Conservation (phyloP, 2,329 filamentous ascomycete species). For the Sphaerulina musiva region DNA sequence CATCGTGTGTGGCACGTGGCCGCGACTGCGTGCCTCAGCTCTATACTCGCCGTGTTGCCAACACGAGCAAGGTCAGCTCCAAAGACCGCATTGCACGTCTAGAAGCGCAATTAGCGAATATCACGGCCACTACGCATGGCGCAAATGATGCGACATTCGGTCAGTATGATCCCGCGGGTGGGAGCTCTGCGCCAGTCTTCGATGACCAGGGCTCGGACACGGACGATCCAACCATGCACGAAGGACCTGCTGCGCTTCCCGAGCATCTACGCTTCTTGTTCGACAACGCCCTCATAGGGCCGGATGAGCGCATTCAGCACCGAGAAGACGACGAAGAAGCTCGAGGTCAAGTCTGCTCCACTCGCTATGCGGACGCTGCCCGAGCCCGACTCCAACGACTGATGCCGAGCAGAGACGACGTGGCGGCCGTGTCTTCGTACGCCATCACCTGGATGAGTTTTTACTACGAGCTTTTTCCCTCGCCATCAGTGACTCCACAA, state of each 20-base stretch:
- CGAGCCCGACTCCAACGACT: constrained; percentile 21
- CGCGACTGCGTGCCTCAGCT: constrained; percentile 15
- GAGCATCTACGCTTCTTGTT: constrained; percentile 30
- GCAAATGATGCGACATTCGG: not conserved
- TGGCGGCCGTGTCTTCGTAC: constrained; percentile 20
- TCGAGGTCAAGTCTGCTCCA: constrained; percentile 10
- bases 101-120: constrained; percentile 16
- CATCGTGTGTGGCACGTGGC: constrained; percentile 4
- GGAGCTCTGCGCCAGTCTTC: not conserved
- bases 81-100: constrained; percentile 17
- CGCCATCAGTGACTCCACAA: constrained; percentile 17
- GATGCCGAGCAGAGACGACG: constrained; percentile 27
- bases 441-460: constrained; percentile 28
- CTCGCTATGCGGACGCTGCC: constrained; percentile 16
- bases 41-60: constrained; percentile 4
- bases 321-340: not conserved
- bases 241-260: constrained; percentile 12
- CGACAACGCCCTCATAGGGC: constrained; percentile 29
- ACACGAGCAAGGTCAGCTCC: constrained; percentile 10
- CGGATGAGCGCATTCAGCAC: constrained; percentile 8
- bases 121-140: constrained; percentile 8
- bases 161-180: not conserved
- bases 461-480: constrained; percentile 25
- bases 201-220: constrained; percentile 5
- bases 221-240: constrained; percentile 1